A percentile compares a stretch with the other conserved stretches of the same genome.
Conservation (phyloP, 73 alveolate genomes). For the Paramecium caudatum region DNA sequence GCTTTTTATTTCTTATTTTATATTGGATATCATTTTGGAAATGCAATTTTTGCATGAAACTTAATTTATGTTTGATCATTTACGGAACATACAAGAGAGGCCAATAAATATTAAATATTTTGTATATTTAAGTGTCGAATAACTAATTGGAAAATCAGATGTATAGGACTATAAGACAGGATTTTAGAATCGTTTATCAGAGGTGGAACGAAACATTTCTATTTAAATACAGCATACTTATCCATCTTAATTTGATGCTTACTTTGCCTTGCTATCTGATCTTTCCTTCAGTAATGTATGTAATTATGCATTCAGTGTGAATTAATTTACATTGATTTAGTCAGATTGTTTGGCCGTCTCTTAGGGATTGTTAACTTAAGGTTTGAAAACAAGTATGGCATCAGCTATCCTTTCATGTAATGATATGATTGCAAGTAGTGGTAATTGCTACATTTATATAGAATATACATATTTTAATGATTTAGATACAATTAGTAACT, state of each 20-base stretch:
- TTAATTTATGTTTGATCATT: conserved; percentile 59
- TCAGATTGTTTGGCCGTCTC: not conserved
- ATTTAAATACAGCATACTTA: not conserved
- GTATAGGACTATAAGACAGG: not conserved
- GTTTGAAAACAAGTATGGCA: conserved; percentile 6
- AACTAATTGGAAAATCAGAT: not conserved
- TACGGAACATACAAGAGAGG: not conserved
- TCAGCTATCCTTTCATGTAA: not conserved
- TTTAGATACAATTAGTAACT: conserved; percentile 28
- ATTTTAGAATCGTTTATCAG: conserved; percentile 3
- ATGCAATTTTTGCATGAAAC: conserved; percentile 20
- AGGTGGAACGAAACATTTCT: conserved; percentile 46
- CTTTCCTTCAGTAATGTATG: conserved; percentile 29
- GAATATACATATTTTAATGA: not conserved
- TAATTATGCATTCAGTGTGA: conserved; percentile 11
- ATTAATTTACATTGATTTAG: not conserved
- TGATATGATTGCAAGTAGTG: not conserved
- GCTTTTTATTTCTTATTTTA: conserved; percentile 43
- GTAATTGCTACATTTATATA: not conserved
- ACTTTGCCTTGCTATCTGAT: conserved; percentile 13
- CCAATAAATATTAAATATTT: conserved; percentile 64
- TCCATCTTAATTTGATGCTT: conserved; percentile 42
- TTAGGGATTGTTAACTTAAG: conserved; percentile 19
- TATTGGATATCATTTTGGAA: not conserved
- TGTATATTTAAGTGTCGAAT: not conserved